Evolutionary conservation across 2,329 filamentous ascomycete genomes (phyloP).

Genomic region (Fusarium kyushuense): DNA sequence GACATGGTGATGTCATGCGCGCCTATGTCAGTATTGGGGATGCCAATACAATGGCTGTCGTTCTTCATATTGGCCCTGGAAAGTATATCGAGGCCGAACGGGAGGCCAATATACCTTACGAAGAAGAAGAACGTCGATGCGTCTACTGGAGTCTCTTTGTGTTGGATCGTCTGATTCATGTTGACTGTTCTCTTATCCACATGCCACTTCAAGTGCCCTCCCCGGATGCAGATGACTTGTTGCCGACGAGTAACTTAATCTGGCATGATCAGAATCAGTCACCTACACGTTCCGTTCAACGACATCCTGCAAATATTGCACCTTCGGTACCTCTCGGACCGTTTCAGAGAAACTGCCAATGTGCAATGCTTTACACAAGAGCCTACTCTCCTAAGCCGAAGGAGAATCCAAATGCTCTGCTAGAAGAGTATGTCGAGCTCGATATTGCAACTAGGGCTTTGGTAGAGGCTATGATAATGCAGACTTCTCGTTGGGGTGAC

Average conservation of each 20-base stretch:
- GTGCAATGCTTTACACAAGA: conserved; percentile 52
- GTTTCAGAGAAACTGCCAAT: conserved; percentile 54
- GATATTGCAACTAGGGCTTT: conserved; percentile 50
- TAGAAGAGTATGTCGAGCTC: conserved; percentile 50
- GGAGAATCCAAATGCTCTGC: conserved; percentile 35
- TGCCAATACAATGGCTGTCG: conserved; percentile 53
- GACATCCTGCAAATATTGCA: conserved; percentile 47
- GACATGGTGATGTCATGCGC: conserved; percentile 57
- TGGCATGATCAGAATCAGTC: conserved; percentile 48
- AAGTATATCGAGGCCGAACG: conserved; percentile 51
- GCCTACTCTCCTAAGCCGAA: conserved; percentile 45
- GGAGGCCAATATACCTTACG: conserved; percentile 46
- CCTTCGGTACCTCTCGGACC: conserved; percentile 51
- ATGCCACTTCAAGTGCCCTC: conserved; percentile 53
- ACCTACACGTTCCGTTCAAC: conserved; percentile 41
- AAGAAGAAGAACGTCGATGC: conserved; percentile 56
- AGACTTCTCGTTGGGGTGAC: conserved; percentile 52
- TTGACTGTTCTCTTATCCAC: conserved; percentile 49
- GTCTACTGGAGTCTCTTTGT: conserved; percentile 61
- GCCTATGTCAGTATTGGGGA: conserved; percentile 59
- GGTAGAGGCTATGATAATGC: conserved; percentile 52
- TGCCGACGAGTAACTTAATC: conserved; percentile 52
- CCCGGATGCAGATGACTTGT: conserved; percentile 53
- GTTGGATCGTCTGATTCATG: conserved; percentile 55
- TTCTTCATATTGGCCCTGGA: conserved; percentile 54